These are phyloP conservation scores for Bauhinia variegata DNA, from an alignment of 306 rosid genomes.

Conservation along the genomic window DNA sequence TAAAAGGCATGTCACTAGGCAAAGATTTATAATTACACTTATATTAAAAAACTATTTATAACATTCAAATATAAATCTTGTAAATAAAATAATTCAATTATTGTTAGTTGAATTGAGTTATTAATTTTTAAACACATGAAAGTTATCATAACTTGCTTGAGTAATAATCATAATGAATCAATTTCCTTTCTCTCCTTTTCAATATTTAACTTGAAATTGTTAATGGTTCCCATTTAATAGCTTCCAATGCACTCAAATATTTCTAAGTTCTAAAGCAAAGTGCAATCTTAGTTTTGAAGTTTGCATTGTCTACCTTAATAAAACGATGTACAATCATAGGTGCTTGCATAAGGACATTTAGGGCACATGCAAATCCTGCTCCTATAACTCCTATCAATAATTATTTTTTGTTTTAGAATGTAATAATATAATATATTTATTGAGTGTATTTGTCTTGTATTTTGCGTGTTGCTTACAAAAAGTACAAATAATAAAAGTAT, in stretches of 20 bases:
- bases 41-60: too few relatives aligned
- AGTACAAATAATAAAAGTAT: too few relatives aligned
- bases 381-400: constrained; percentile 19
- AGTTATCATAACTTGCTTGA: constrained; percentile 3
- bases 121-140: constrained; percentile 7
- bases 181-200: background rate
- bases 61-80: too few relatives aligned
- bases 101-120: too few relatives aligned
- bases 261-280: constrained; percentile 59
- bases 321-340: constrained; percentile 33
- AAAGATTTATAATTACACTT: too few relatives aligned
- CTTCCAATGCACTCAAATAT: constrained; percentile 52
- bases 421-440: too few relatives aligned
- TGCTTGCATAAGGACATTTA: constrained; percentile 31
- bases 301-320: constrained; percentile 36
- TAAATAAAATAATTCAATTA: too few relatives aligned
- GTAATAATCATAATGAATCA: constrained; percentile 5
- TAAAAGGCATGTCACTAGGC: too few relatives aligned
- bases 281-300: constrained; percentile 56
- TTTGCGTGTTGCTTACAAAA: too few relatives aligned
- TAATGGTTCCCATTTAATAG: constrained; percentile 13
- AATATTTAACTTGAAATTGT: constrained; percentile 9
- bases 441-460: background rate
- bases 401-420: background rate
- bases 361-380: constrained; percentile 30